A percentile compares a stretch with the other conserved stretches of the same genome.
Evolutionary conservation across 352 stramenopile genomes (phyloP).

Genomic region (Globisporangium irregulare): DNA sequence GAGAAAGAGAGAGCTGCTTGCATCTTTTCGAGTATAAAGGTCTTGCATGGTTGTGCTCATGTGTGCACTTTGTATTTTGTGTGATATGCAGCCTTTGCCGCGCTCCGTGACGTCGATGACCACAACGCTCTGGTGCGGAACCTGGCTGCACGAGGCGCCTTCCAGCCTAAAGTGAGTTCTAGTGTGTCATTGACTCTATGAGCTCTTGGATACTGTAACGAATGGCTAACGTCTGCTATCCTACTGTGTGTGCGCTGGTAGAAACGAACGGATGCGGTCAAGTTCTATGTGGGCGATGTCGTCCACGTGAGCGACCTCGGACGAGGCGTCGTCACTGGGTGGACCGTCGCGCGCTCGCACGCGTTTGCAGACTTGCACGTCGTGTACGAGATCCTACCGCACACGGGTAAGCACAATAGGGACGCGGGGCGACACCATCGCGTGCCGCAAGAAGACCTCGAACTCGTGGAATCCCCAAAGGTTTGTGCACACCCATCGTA

Average conservation of each 20-base stretch:
- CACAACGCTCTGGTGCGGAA: constrained; percentile 65
- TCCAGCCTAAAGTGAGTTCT: constrained; percentile 43
- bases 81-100: constrained; percentile 37
- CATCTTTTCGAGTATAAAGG: not conserved
- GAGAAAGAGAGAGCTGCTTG: too few relatives aligned
- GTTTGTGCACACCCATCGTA: constrained; percentile 20
- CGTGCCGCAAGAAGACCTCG: constrained; percentile 55
- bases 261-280: constrained; percentile 44
- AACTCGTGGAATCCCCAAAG: constrained; percentile 34
- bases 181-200: not conserved
- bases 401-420: constrained; percentile 43
- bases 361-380: constrained; percentile 37
- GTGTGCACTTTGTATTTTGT: constrained; percentile 1
- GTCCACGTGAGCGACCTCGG: constrained; percentile 55
- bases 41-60: not conserved
- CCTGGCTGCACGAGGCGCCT: constrained; percentile 42
- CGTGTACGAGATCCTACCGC: constrained; percentile 68
- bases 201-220: not conserved
- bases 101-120: constrained; percentile 56
- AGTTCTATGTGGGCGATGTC: constrained; percentile 68
- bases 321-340: constrained; percentile 59
- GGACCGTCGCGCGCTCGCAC: constrained; percentile 37
- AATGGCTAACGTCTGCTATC: not conserved
- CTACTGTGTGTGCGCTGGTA: constrained; percentile 17
- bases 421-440: constrained; percentile 55